Evolutionary conservation across 2,329 filamentous ascomycete species (phyloP), one percentile per base, ranked within the genome.

Genomic region (Clathrospora elynae): DNA sequence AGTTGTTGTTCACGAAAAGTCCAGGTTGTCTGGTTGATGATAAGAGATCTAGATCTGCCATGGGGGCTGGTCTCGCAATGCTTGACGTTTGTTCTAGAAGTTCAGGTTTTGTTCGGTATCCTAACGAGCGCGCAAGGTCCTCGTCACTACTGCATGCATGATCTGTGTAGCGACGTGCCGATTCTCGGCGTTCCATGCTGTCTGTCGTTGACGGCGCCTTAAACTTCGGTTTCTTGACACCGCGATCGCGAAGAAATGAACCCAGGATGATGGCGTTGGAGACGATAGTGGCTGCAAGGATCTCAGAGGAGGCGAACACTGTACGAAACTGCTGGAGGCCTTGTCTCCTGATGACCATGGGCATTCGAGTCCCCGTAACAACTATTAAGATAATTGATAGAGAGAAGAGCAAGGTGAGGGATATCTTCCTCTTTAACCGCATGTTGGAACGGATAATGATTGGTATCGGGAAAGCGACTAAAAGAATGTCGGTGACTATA

Each of bases 211-310:
- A 82, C 10, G 73, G 62, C 45, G 74, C 66, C 57, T 86, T 85
- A 73, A 88, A 96, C 64, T 90, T 93, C 18, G 58, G 40, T 71
- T 95, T 96, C 77, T 97, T 97, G 26, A 90, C 75, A 17, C 93
- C 93, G 38, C 89, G 82, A 66, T 97, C 92, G 10, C 92, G 83
- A 18, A 97, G 84, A 62, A 97, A 97, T 0, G 91, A 95, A 9
- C 92, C 92, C 2, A 99, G 81, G 1, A 96, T 88, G 13, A 99
- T 78, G 3, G 87, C 85, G 66, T 97, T 99, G 9, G 92, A 88
- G 0, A 95, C 87, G 0, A 84, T 83, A 0, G 91, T 88, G 4
- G 93, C 91, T 35, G 92, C 91, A 1, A 97, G 78, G 6, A 97
- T 86, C 65, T 99, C 93, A 12, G 95, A 78, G 0, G 91, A 96